Evolutionary conservation across 768 basidiomycete genomes (phyloP).

Genomic region (Antrodiella citrinella): DNA sequence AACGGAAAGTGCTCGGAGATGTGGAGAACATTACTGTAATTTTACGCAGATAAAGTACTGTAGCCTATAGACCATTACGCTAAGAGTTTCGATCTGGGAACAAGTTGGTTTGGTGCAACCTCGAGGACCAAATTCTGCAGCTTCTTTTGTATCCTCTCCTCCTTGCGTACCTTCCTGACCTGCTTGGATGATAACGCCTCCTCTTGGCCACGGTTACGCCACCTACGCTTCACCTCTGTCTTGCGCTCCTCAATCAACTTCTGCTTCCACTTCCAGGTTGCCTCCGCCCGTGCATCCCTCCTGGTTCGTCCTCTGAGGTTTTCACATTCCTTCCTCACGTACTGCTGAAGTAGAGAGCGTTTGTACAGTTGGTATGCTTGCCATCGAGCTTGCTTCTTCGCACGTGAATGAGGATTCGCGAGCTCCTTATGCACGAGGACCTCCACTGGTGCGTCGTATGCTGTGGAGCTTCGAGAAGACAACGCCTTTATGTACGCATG

Average conservation of each 20-base stretch:
- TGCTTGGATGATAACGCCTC: slow-evolving; percentile 17
- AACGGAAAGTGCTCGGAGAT: too few species aligned
- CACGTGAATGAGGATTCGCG: slow-evolving; percentile 73
- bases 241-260: slow-evolving; percentile 49
- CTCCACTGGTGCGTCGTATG: slow-evolving; percentile 57
- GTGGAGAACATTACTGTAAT: too few species aligned
- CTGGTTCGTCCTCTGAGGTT: slow-evolving; percentile 52
- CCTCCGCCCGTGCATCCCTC: slow-evolving; percentile 64
- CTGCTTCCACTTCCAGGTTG: slow-evolving; percentile 65
- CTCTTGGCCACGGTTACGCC: slow-evolving; percentile 31
- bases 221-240: slow-evolving; percentile 52
- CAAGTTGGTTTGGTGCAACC: slow-evolving; percentile 23
- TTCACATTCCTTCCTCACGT: slow-evolving; percentile 37
- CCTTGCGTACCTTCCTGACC: slow-evolving; percentile 22
- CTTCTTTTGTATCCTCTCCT: slow-evolving; percentile 19
- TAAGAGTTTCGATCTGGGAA: slow-evolving; percentile 15
- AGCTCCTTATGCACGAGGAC: slow-evolving; percentile 59
- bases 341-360: slow-evolving; percentile 42
- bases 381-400: slow-evolving; percentile 77
- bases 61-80: too few species aligned
- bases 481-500: slow-evolving; percentile 49
- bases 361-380: slow-evolving; percentile 43
- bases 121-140: slow-evolving; percentile 23
- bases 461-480: slow-evolving; percentile 31
- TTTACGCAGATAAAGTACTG: too few species aligned